Base-by-base conservation (phyloP, 1,284 basidiomycete species). In the Trichosporon coremiiforme region DNA sequence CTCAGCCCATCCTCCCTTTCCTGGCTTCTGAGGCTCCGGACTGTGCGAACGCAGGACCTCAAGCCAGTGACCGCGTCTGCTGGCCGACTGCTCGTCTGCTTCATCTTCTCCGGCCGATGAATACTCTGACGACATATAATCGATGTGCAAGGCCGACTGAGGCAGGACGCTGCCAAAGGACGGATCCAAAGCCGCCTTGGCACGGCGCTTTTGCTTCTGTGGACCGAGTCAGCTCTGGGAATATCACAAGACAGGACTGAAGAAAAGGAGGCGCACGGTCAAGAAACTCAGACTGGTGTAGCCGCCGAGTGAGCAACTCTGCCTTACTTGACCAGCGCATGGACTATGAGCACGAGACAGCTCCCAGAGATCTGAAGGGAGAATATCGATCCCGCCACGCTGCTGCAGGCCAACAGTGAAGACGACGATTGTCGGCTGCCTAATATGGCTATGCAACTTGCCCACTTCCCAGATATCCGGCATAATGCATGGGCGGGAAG, bases 1-100 rank as follows among this genome's bases (percentile, higher is more conserved):
- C 1, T 76, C 72, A 0, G 75, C 75, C 75, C 75, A 77, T 0
- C 84, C 87, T 83, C 94, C 95, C 79, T 95, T 94, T 74, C 85
- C 85, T 79, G 87, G 87, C 64, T 91, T 41, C 50, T 38, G 25
- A 22, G 63, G 35, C 8, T 66, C 68, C 3, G 65, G 68, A 5
- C 65, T 31, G 38, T 66, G 53, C 8, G 66, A 36, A 0, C 60
- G 64, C 25, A 73, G 36, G n/a, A 68, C 65, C 10, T 67, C 64
- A 22, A 70, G 65, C 68, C 72, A 71, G 15, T 73, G 68, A 6
- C 38, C 15, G 10, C 67, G 67, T 25, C 71, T 66, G 12, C 41
- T 65, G 10, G 33, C 64, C 3, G 64, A 38, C 72, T 62, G 60
- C 22, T 70, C 71, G 7, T 66, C 67, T 6, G 66, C 74, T 4